Evolutionary conservation across 1,284 basidiomycete genomes (phyloP).

Genomic region (Ustilago tritici): DNA sequence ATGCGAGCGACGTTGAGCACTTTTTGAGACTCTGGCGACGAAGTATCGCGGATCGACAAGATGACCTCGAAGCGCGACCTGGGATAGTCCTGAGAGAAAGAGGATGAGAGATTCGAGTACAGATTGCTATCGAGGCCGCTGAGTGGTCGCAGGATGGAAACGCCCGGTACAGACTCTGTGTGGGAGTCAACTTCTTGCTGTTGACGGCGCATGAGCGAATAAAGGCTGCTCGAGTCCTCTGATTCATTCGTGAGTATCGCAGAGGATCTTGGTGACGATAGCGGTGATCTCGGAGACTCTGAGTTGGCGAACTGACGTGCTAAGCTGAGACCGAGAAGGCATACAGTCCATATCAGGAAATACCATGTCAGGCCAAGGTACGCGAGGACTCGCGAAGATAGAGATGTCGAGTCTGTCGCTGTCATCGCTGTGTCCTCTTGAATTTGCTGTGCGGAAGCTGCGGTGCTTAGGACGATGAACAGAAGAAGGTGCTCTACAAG

Average conservation of each 20-base stretch:
- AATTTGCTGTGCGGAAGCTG: not conserved
- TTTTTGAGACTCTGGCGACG: conserved; percentile 53
- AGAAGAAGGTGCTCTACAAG: not conserved
- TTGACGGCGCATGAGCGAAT: conserved; percentile 70
- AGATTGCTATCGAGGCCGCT: conserved; percentile 67
- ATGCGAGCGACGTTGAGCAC: conserved; percentile 60
- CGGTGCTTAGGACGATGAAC: not conserved
- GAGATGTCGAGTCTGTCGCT: not conserved
- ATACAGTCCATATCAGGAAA: conserved; percentile 78
- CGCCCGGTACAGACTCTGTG: conserved; percentile 66
- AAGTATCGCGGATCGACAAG: conserved; percentile 56
- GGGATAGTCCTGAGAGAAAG: conserved; percentile 66
- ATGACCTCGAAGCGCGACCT: conserved; percentile 62
- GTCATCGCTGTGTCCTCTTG: not conserved
- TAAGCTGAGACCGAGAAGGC: conserved; percentile 79
- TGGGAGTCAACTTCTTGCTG: conserved; percentile 80
- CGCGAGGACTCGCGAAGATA: conserved; percentile 5
- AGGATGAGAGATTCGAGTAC: conserved; percentile 62
- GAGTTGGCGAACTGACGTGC: conserved; percentile 15
- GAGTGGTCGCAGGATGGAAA: conserved; percentile 66
- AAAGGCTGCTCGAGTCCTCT: conserved; percentile 74
- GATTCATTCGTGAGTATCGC: conserved; percentile 71
- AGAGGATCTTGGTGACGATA: conserved; percentile 43
- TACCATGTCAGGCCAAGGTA: conserved; percentile 76
- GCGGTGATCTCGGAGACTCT: conserved; percentile 33